Percentiles rank a stretch among this genome's conserved stretches.
Evolutionary conservation across 768 basidiomycete genomes (phyloP).

Genomic region (Boletus subparvulus): DNA sequence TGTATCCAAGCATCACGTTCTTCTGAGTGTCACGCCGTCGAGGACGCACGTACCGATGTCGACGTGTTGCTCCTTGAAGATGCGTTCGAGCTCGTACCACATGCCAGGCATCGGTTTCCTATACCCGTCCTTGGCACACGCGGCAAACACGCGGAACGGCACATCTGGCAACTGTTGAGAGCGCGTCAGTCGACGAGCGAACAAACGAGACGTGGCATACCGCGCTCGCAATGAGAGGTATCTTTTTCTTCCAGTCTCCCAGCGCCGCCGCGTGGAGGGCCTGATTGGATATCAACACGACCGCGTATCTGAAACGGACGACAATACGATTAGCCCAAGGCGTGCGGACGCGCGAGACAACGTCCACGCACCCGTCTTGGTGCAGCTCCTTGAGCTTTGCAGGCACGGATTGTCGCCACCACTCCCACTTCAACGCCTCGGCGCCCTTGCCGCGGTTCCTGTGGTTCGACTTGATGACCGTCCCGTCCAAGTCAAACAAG

Average conservation of each 20-base stretch:
- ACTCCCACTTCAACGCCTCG: constrained; percentile 42
- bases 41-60: constrained; percentile 55
- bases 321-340: not conserved
- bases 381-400: constrained; percentile 58
- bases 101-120: constrained; percentile 89
- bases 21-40: not conserved
- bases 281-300: constrained; percentile 86
- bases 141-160: constrained; percentile 79
- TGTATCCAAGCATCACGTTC: constrained; percentile 27
- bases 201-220: constrained; percentile 36
- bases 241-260: constrained; percentile 74
- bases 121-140: constrained; percentile 68
- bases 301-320: constrained; percentile 50
- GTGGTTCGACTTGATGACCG: constrained; percentile 59
- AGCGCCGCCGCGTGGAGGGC: constrained; percentile 47
- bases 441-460: constrained; percentile 36
- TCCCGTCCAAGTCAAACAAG: constrained; percentile 86
- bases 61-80: constrained; percentile 57
- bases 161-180: constrained; percentile 58
- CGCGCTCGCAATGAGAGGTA: constrained; percentile 62
- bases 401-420: constrained; percentile 73
- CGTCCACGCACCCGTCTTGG: constrained; percentile 53
- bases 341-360: not conserved
- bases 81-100: constrained; percentile 68
- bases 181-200: not conserved